Evolutionary conservation across 805 yeast genomes (phyloP).

Genomic region (Ogataea naganishii): DNA sequence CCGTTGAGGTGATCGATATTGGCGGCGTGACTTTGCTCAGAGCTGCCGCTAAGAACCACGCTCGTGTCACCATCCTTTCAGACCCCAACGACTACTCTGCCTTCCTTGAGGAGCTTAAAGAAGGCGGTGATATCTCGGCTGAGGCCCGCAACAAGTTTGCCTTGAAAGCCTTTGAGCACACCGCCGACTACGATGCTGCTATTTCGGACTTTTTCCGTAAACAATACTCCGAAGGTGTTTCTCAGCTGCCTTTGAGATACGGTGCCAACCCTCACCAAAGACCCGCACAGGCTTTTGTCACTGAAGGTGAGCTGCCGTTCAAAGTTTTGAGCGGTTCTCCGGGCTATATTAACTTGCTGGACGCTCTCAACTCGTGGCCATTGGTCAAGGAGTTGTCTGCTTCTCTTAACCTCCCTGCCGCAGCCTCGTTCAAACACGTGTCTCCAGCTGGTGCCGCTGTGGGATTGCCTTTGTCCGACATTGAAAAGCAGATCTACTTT

Average conservation of each 20-base stretch:
- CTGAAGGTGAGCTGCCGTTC: conserved; percentile 85
- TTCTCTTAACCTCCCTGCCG: conserved; percentile 92
- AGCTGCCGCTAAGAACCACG: conserved; percentile 98
- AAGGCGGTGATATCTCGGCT: conserved; percentile 57
- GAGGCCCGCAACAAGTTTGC: conserved; percentile 79
- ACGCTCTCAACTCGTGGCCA: conserved; percentile 98
- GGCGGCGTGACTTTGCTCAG: conserved; percentile 96
- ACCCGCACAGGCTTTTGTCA: conserved; percentile 95
- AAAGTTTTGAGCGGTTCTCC: conserved; percentile 92
- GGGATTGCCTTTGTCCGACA: conserved; percentile 84
- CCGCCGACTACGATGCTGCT: conserved; percentile 94
- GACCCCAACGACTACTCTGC: conserved; percentile 91
- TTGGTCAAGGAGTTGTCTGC: conserved; percentile 94
- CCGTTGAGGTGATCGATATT: conserved; percentile 96
- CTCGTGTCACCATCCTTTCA: conserved; percentile 89
- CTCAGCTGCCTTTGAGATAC: conserved; percentile 92
- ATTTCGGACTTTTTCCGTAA: conserved; percentile 97
- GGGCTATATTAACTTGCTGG: conserved; percentile 93
- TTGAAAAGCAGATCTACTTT: conserved; percentile 92
- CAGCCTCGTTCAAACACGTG: conserved; percentile 97
- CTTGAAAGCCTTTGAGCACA: conserved; percentile 94
- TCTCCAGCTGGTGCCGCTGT: conserved; percentile 99
- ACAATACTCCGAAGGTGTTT: conserved; percentile 81
- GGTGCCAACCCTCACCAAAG: conserved; percentile 99
- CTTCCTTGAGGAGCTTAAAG: conserved; percentile 71